phyloP scores from a whole-genome alignment of 768 basidiomycete species.

The Boletales sp. region DNA sequence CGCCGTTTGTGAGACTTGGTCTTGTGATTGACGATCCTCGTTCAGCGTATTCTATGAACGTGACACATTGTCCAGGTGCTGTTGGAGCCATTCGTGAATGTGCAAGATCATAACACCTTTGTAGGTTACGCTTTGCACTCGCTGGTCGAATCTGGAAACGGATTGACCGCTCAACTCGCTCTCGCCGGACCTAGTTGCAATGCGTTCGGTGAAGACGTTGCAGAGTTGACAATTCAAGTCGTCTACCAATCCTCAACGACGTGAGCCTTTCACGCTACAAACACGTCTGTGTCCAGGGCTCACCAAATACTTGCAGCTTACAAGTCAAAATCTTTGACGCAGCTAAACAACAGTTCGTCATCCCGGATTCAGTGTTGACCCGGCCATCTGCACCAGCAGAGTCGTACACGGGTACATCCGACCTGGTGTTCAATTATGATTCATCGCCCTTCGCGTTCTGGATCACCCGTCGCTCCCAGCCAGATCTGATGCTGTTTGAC shows the following conservation, averaged over 20 bases:
- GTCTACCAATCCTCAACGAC: constrained; percentile 54
- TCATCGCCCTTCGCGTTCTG: constrained; percentile 70
- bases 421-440: constrained; percentile 65
- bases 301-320: constrained; percentile 37
- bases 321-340: constrained; percentile 67
- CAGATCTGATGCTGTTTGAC: constrained; percentile 59
- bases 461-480: constrained; percentile 65
- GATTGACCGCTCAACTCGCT: constrained; percentile 50
- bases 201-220: constrained; percentile 57
- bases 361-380: constrained; percentile 51
- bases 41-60: constrained; percentile 21
- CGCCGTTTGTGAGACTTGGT: neutral
- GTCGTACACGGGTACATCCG: constrained; percentile 41
- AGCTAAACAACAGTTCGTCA: constrained; percentile 55
- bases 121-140: constrained; percentile 51
- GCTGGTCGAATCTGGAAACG: constrained; percentile 39
- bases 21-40: neutral
- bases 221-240: constrained; percentile 56
- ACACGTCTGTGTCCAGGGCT: neutral
- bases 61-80: constrained; percentile 28
- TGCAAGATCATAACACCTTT: neutral
- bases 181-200: constrained; percentile 58
- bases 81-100: neutral
- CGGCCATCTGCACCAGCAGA: constrained; percentile 35
- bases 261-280: constrained; percentile 25